phyloP scores from a whole-genome alignment of 352 stramenopile species.

The Globisporangium abappressorium region DNA sequence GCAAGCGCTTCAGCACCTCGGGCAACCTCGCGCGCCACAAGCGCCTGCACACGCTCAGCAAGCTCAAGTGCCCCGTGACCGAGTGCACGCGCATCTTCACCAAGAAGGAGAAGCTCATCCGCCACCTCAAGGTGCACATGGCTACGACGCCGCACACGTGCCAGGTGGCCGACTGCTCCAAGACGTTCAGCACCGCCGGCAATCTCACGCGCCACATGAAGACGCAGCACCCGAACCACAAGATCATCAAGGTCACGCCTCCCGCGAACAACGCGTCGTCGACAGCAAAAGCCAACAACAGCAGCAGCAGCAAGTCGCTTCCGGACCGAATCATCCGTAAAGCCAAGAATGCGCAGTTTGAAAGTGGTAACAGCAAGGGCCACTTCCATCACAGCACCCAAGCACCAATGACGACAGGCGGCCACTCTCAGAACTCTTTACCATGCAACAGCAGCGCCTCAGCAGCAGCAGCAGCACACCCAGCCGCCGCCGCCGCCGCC shows the following conservation, averaged over 20 bases:
- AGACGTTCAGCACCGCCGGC: constrained; percentile 64
- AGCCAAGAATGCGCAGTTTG: background rate
- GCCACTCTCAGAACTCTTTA: background rate
- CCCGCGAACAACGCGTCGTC: background rate
- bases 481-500: background rate
- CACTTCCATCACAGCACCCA: background rate
- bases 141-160: constrained; percentile 52
- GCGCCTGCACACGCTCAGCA: constrained; percentile 51
- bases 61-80: constrained; percentile 42
- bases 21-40: constrained; percentile 71
- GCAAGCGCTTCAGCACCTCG: constrained; percentile 69
- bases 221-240: constrained; percentile 42
- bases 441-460: too few relatives aligned
- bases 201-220: constrained; percentile 72
- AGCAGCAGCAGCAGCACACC: too few relatives aligned
- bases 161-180: constrained; percentile 42
- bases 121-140: constrained; percentile 49
- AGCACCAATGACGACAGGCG: constrained; percentile 3
- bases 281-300: background rate
- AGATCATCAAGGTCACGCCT: constrained; percentile 1
- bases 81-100: constrained; percentile 48
- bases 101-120: constrained; percentile 46
- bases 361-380: background rate
- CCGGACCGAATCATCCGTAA: constrained; percentile 8
- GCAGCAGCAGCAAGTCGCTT: background rate